Evolutionary conservation across 164 flowering plant genomes (phyloP).

Genomic region (Piper betle): DNA sequence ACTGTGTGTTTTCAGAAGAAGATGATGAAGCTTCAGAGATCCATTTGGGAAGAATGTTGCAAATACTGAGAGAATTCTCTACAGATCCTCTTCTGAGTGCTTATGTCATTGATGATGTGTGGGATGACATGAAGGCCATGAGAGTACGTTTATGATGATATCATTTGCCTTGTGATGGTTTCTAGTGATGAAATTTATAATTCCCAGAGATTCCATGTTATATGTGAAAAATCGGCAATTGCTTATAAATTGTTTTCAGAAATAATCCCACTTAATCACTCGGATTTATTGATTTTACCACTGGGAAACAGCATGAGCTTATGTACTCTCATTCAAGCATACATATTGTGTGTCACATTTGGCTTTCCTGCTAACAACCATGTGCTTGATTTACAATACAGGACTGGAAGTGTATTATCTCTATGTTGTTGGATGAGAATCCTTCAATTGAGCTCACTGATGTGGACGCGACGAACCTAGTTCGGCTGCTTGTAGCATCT

Average conservation of each 20-base stretch:
- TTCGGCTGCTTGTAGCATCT: conserved; percentile 73
- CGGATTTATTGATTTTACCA: too few relatives aligned
- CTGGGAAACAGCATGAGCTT: too few relatives aligned
- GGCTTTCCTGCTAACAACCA: neutral
- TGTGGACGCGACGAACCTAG: conserved; percentile 83
- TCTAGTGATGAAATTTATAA: too few relatives aligned
- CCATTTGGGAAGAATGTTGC: conserved; percentile 82
- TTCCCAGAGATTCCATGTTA: too few relatives aligned
- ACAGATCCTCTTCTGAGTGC: conserved; percentile 61
- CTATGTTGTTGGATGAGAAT: conserved; percentile 87
- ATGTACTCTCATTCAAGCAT: neutral
- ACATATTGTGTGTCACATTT: neutral
- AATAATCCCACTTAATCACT: too few relatives aligned
- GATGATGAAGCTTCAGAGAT: conserved; percentile 56
- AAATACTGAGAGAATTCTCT: conserved; percentile 79
- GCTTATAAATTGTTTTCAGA: too few relatives aligned
- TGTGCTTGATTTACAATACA: conserved; percentile 15
- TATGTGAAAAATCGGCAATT: too few relatives aligned
- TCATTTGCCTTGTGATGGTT: too few relatives aligned
- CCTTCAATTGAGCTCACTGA: conserved; percentile 76
- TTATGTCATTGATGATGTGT: conserved; percentile 93
- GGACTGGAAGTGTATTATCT: conserved; percentile 95
- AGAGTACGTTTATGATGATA: conserved; percentile 35
- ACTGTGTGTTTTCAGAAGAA: conserved; percentile 30
- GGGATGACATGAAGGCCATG: conserved; percentile 98